Percentiles rank a stretch among this genome's conserved stretches.
phyloP scores from a whole-genome alignment of 129 eudicot species.

The Tanacetum coccineum region DNA sequence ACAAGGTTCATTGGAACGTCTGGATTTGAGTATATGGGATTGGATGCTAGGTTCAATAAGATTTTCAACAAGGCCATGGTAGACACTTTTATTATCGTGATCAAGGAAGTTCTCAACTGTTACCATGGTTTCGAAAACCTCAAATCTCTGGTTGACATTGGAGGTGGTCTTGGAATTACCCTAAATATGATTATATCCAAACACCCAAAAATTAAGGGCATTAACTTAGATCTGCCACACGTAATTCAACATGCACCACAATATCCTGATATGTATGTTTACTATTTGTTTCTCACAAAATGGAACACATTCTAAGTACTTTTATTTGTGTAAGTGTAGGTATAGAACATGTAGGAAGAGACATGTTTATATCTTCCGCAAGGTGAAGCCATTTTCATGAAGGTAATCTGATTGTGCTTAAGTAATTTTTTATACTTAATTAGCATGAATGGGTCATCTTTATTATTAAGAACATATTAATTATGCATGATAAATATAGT shows the following conservation, averaged over 20 bases:
- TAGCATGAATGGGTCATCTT: no score
- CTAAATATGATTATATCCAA: constrained; percentile 24
- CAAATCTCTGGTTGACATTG: constrained; percentile 28
- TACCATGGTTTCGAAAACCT: constrained; percentile 31
- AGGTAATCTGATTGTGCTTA: constrained; percentile 23
- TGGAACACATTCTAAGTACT: not conserved
- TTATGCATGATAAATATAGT: no score
- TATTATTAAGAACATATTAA: no score
- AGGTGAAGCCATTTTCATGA: constrained; percentile 45
- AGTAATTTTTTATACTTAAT: not conserved
- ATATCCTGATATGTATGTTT: constrained; percentile 28
- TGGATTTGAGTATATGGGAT: constrained; percentile 10
- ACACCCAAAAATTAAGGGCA: constrained; percentile 29
- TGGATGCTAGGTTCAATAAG: constrained; percentile 13
- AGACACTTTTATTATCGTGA: constrained; percentile 12
- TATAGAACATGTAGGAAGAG: constrained; percentile 39
- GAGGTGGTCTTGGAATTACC: constrained; percentile 36
- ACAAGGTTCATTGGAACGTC: constrained; percentile 21
- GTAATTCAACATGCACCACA: constrained; percentile 29
- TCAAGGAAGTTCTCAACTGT: constrained; percentile 24
- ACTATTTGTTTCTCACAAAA: not conserved
- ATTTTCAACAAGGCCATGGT: constrained; percentile 35
- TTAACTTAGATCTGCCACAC: constrained; percentile 35
- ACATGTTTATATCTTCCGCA: constrained; percentile 43
- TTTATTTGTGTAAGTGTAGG: constrained; percentile 9